Evolutionary conservation across 179 eudicot species (phyloP), one percentile per base, ranked within the genome.

Genomic region (Carnegiea gigantea): DNA sequence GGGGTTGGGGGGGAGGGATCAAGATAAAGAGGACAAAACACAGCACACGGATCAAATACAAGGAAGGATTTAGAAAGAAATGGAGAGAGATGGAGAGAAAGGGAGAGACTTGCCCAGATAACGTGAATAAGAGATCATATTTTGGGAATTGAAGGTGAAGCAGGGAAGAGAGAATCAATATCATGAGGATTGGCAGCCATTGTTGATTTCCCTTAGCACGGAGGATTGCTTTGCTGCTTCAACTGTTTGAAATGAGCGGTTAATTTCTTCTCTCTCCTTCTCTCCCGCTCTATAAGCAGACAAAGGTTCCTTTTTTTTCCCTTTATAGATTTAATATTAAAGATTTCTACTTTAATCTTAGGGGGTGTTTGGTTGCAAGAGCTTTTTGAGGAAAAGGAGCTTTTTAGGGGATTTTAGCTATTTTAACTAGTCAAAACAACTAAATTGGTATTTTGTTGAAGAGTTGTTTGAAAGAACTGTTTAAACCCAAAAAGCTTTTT

Each of bases 111-210:
- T 51, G 57, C 57, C 57, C 57, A 38, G 36, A 54, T 11, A 15
- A 14, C 46, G 7, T 5, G 9, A 64, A 33, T 18, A 2, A 40
- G 74, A 48, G 15, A 48, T 48, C 53, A 48, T 48, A 33, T 33
- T 33, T 40, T 5, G 44, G 18, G 57, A 51, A 51, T 11, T 51
- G 17, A 51, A 7, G 57, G 9, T 51, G 57, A 11, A 51, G 57
- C 17, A 51, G 57, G 44, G 6, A 14, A 38, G 54, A 74, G 40
- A 48, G 30, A 44, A 62, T 28, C 62, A 11, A 62, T 2, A 2
- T 26, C 57, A 51, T 67, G 36, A 38, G 38, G 40, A 26, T 67
- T 28, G 72, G 72, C 38, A 67, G 72, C 72, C 72, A 67, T 67
- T 26, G 40, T 28, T 67, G 1, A 18, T 67, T 65, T 65, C 12